Evolutionary conservation across 78 protist species (phyloP).

Genomic region (Diacronema lutheri): DNA sequence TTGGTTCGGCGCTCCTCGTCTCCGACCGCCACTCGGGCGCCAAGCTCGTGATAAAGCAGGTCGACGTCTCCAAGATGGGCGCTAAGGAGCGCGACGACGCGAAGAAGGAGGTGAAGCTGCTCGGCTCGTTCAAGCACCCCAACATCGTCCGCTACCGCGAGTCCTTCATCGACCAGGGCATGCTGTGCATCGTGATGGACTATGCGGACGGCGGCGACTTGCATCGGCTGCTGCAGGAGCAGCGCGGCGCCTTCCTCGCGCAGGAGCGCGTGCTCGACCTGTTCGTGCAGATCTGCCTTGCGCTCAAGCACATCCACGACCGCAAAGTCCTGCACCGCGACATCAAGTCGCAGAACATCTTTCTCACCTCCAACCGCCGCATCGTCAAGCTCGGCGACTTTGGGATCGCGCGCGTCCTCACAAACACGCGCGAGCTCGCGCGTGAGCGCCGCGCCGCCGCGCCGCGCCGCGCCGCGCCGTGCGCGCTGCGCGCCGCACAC

Average conservation of each 20-base stretch:
- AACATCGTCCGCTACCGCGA: constrained; percentile 75
- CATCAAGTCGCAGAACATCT: constrained; percentile 71
- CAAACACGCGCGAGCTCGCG: constrained; percentile 49
- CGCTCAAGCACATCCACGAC: constrained; percentile 75
- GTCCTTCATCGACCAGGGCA: constrained; percentile 54
- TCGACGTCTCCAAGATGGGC: constrained; percentile 50
- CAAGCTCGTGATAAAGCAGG: constrained; percentile 73
- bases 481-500: background rate
- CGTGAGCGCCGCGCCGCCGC: background rate
- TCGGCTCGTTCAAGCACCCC: constrained; percentile 63
- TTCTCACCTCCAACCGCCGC: constrained; percentile 55
- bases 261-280: constrained; percentile 38
- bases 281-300: constrained; percentile 74
- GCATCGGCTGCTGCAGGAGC: background rate
- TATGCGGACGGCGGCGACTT: constrained; percentile 75
- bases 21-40: constrained; percentile 16
- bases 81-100: constrained; percentile 40
- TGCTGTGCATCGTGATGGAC: constrained; percentile 85
- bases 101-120: constrained; percentile 61
- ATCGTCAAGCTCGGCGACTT: constrained; percentile 90
- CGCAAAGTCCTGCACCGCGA: constrained; percentile 83
- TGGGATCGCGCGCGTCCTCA: constrained; percentile 87
- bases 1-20: constrained; percentile 75
- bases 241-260: background rate
- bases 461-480: background rate